phyloP scores from a whole-genome alignment of 73 alveolate genomes.

The Tetrahymena malaccensis region DNA sequence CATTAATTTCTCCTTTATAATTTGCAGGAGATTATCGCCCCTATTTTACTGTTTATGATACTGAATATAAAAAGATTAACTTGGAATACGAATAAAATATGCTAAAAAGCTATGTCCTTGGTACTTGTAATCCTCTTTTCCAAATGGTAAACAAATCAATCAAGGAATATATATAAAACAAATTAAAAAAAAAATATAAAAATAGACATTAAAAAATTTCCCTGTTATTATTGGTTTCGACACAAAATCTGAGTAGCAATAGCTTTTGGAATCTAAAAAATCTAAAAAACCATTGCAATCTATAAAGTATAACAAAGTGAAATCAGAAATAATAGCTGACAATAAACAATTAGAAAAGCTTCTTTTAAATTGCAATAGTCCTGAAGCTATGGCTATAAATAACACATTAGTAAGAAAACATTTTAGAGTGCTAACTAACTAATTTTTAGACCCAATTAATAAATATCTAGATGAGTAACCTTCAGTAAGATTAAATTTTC shows the following conservation, averaged over 20 bases:
- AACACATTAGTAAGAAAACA: not conserved
- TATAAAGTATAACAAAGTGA: not conserved
- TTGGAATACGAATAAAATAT: conserved; percentile 24
- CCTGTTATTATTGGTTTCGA: conserved; percentile 34
- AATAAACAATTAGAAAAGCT: not conserved
- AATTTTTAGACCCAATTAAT: not conserved
- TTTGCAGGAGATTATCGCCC: conserved; percentile 38
- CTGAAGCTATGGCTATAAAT: not conserved
- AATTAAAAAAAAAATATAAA: not conserved
- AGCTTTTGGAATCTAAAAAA: not conserved
- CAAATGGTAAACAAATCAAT: not conserved
- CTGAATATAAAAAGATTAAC: conserved; percentile 12
- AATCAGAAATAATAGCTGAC: not conserved
- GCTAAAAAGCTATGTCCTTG: conserved; percentile 7
- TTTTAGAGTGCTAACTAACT: not conserved
- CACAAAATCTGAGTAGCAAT: not conserved
- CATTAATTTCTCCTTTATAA: conserved; percentile 25
- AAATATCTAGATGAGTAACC: not conserved
- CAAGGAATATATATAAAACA: not conserved
- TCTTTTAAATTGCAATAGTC: not conserved
- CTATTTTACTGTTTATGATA: conserved; percentile 36
- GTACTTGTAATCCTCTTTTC: conserved; percentile 25
- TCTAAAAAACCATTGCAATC: not conserved
- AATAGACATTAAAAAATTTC: conserved; percentile 25
- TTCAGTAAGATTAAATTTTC: not conserved